Percentiles rank a stretch among this genome's conserved stretches.
Conservation (phyloP, 116 monocot genomes). For the Zostera marina region DNA sequence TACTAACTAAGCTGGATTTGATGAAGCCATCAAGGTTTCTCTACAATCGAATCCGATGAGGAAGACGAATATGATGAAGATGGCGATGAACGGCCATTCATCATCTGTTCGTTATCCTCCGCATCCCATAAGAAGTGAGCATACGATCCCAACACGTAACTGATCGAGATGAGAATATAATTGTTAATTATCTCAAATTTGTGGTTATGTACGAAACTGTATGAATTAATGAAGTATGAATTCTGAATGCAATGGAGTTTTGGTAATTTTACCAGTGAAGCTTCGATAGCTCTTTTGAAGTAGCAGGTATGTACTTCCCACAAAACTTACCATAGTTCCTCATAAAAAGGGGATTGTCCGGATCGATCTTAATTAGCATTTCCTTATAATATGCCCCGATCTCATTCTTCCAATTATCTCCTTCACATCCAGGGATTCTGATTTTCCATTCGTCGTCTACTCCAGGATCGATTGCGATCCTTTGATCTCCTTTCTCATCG, state of each 20-base stretch:
- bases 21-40: too few relatives aligned
- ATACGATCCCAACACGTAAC: slow-evolving; percentile 35
- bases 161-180: slow-evolving; percentile 13
- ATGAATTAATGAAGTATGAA: too few relatives aligned
- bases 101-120: slow-evolving; percentile 23
- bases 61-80: neutral
- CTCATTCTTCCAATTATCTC: slow-evolving; percentile 7
- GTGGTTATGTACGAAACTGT: too few relatives aligned
- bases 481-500: too few relatives aligned
- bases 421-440: slow-evolving; percentile 9
- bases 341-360: slow-evolving; percentile 48
- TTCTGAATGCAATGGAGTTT: too few relatives aligned
- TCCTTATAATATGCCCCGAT: slow-evolving; percentile 39
- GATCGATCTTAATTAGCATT: slow-evolving; percentile 61
- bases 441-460: slow-evolving; percentile 20
- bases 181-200: neutral
- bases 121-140: slow-evolving; percentile 48
- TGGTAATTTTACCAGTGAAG: slow-evolving; percentile 44
- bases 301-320: slow-evolving; percentile 62
- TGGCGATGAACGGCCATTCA: neutral
- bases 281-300: slow-evolving; percentile 46
- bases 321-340: slow-evolving; percentile 63
- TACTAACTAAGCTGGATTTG: too few relatives aligned
- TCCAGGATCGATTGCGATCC: slow-evolving; percentile 3
- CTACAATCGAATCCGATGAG: neutral